phyloP scores from a whole-genome alignment of 345 rosid species.

The Hevea brasiliensis region DNA sequence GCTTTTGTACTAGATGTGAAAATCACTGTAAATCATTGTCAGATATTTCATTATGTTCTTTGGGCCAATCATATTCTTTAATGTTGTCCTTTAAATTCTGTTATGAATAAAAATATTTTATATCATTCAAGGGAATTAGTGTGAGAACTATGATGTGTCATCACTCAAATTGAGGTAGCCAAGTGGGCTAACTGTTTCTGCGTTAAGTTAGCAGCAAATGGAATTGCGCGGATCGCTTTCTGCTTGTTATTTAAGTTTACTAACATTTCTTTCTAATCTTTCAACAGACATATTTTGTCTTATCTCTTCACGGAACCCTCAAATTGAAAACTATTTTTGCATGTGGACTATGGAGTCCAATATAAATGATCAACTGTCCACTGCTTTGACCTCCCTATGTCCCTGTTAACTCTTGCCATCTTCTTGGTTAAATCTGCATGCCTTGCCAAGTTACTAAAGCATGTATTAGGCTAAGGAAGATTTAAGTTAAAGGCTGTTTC shows the following conservation, averaged over 20 bases:
- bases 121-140: background rate
- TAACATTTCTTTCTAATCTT: background rate
- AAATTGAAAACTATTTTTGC: background rate
- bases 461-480: background rate
- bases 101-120: background rate
- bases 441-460: background rate
- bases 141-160: background rate
- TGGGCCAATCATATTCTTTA: background rate
- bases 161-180: background rate
- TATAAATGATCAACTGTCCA: no score
- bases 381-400: background rate
- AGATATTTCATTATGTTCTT: background rate
- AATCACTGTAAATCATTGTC: background rate
- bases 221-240: background rate
- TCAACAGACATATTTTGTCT: background rate
- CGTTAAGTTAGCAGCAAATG: background rate
- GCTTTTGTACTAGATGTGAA: constrained; percentile 4
- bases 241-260: background rate
- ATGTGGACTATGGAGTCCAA: no score
- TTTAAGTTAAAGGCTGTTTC: background rate
- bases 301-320: background rate
- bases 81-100: background rate
- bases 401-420: background rate
- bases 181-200: constrained; percentile 1
- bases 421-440: background rate